Evolutionary conservation across 148 eudicot genomes (phyloP), one percentile per base, ranked within the genome.

Genomic region (Vaccinium darrowii): DNA sequence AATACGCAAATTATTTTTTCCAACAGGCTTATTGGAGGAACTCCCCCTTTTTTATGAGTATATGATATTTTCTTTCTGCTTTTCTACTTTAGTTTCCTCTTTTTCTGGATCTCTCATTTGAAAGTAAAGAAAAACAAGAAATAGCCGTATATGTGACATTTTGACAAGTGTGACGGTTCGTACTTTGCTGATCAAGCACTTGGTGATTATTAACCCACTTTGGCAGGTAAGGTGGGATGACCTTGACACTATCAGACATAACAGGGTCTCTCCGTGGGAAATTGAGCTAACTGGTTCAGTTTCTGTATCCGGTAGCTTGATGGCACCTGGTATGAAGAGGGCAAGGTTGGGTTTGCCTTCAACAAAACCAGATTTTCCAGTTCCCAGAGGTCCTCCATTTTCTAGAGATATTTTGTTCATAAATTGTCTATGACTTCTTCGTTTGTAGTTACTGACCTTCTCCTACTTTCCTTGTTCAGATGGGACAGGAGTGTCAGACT

Each of bases 181-280:
- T 69, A 27, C 36, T 27, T 27, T 11, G 74, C 27, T 69, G 39
- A 19, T 80, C 27, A 33, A 19, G 47, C 63, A 67, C 54, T 49
- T 30, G 11, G 65, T 82, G 62, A 51, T 62, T 33, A 33, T n/a
- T 81, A 21, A 27, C 58, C 23, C 21, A 39, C 72, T 86, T 82
- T 43, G 84, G 82, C 94, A 97, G 99, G 99, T 97, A 56, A 90
- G 98, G 89, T 97, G 99, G 99, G 99, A 97, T 85, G 96, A 94
- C 87, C 85, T 86, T 65, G 98, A 95, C 82, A 86, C 84, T 57
- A 87, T 89, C 53, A 91, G 93, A 78, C 98, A 90, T 79, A 92
- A 94, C 83, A 92, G 98, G 91, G 95, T 97, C 47, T 97, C 99
- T 73, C 99, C 99, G 33, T 97, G 99, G 99, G 99, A 95, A 85